phyloP scores from a whole-genome alignment of 768 basidiomycete species.

The Rhodotorula sphaerocarpa region DNA sequence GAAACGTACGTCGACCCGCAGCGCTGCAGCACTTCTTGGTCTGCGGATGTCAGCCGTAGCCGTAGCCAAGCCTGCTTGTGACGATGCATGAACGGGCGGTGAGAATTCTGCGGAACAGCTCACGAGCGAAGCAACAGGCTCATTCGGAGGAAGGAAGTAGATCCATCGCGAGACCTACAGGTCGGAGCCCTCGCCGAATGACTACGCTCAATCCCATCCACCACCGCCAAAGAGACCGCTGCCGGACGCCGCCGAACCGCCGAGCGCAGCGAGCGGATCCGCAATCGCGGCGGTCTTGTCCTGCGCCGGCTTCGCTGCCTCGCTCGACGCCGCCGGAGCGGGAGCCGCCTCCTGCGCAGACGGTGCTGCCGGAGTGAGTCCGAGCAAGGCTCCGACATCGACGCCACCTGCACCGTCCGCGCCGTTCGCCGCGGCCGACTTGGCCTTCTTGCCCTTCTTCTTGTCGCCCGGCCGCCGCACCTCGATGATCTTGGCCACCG shows the following conservation, averaged over 20 bases:
- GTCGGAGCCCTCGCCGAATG: background rate
- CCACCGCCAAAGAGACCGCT: conserved; percentile 10
- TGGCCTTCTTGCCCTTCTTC: conserved; percentile 8
- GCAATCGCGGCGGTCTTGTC: no score
- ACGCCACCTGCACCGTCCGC: background rate
- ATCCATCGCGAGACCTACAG: no score
- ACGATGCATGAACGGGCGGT: no score
- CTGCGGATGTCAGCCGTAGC: no score
- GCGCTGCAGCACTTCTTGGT: no score
- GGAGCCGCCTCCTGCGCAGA: background rate
- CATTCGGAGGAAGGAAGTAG: no score
- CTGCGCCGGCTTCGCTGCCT: background rate
- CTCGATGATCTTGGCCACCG: conserved; percentile 28
- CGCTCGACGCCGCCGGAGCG: background rate
- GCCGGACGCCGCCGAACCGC: background rate
- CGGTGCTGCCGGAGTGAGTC: no score
- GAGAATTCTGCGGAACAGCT: no score
- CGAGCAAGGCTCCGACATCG: conserved; percentile 26
- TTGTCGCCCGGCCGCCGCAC: conserved; percentile 16
- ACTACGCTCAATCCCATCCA: conserved; percentile 4
- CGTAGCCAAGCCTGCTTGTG: no score
- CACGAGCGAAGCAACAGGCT: no score
- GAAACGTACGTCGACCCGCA: no score
- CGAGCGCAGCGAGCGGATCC: background rate
- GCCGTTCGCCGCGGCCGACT: background rate